Percentiles rank a stretch among this genome's conserved stretches.
Conservation (phyloP, 306 rosid species). For the Vigna reflexopilosa region DNA sequence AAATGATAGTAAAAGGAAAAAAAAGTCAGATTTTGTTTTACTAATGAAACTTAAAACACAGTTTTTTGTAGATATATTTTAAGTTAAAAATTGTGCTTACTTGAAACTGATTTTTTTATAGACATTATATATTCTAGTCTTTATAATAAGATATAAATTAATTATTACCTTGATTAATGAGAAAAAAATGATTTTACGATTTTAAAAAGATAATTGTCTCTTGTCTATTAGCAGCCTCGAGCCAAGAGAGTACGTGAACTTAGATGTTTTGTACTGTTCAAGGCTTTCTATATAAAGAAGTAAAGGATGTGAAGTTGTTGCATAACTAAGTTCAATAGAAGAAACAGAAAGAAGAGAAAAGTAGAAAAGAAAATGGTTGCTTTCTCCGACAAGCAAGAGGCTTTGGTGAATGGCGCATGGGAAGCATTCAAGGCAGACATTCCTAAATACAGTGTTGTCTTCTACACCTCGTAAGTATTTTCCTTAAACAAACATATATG, state of each 20-base stretch:
- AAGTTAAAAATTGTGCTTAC: neutral
- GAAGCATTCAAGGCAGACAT: slow-evolving; percentile 38
- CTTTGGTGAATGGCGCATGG: slow-evolving; percentile 38
- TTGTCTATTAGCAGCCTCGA: neutral
- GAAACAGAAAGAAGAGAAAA: neutral
- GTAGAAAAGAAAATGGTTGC: neutral
- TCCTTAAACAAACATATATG: neutral
- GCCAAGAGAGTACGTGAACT: neutral
- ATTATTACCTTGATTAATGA: neutral
- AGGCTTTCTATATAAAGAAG: neutral
- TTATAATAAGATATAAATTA: neutral
- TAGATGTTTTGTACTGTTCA: neutral
- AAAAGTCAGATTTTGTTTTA: too few relatives aligned
- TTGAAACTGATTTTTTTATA: neutral
- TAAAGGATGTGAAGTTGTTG: neutral
- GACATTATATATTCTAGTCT: neutral
- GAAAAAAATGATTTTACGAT: neutral
- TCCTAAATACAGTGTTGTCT: slow-evolving; percentile 36
- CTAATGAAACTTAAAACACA: neutral
- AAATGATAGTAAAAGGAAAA: neutral
- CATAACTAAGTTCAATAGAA: neutral
- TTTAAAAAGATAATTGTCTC: neutral
- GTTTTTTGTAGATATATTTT: neutral
- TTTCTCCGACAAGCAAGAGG: slow-evolving; percentile 36
- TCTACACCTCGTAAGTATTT: slow-evolving; percentile 42